phyloP scores from a whole-genome alignment of 2,329 filamentous ascomycete genomes.

The Colletotrichum chlorophyti region DNA sequence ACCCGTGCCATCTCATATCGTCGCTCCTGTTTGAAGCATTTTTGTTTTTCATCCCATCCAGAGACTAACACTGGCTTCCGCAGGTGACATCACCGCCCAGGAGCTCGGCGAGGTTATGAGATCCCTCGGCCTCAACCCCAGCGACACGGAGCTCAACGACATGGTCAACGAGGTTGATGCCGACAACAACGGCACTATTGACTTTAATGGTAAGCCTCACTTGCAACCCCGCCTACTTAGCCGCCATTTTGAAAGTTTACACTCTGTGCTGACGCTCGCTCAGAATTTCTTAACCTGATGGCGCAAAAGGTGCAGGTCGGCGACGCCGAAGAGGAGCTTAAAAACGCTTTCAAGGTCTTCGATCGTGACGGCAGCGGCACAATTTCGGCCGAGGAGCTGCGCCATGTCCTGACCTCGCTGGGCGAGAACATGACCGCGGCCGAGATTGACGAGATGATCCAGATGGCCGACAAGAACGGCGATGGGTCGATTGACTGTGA shows the following conservation, averaged over 20 bases:
- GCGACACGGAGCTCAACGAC: slow-evolving; percentile 87
- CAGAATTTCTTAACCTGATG: slow-evolving; percentile 94
- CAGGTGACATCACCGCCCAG: slow-evolving; percentile 91
- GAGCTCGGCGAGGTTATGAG: slow-evolving; percentile 90
- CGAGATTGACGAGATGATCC: slow-evolving; percentile 93
- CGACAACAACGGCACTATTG: slow-evolving; percentile 91
- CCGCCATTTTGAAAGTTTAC: too few relatives aligned
- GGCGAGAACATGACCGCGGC: slow-evolving; percentile 91
- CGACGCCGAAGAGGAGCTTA: slow-evolving; percentile 88
- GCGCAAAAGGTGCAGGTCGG: slow-evolving; percentile 94
- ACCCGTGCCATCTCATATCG: slow-evolving; percentile 20
- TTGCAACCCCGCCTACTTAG: too few relatives aligned
- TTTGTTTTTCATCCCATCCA: slow-evolving; percentile 15
- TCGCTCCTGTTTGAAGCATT: neutral
- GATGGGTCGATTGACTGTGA: slow-evolving; percentile 88
- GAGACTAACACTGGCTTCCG: slow-evolving; percentile 34
- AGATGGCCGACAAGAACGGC: slow-evolving; percentile 88
- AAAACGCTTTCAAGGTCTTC: slow-evolving; percentile 89
- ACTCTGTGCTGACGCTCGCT: slow-evolving; percentile 36
- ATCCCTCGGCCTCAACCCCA: slow-evolving; percentile 87
- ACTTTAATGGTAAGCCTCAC: slow-evolving; percentile 92
- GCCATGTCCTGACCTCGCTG: slow-evolving; percentile 91
- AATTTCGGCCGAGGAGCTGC: slow-evolving; percentile 86
- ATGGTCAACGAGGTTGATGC: slow-evolving; percentile 95
- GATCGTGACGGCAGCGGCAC: slow-evolving; percentile 92